Evolutionary conservation across 2,329 filamentous ascomycete genomes (phyloP).

Genomic region (Lecanosticta acicola): DNA sequence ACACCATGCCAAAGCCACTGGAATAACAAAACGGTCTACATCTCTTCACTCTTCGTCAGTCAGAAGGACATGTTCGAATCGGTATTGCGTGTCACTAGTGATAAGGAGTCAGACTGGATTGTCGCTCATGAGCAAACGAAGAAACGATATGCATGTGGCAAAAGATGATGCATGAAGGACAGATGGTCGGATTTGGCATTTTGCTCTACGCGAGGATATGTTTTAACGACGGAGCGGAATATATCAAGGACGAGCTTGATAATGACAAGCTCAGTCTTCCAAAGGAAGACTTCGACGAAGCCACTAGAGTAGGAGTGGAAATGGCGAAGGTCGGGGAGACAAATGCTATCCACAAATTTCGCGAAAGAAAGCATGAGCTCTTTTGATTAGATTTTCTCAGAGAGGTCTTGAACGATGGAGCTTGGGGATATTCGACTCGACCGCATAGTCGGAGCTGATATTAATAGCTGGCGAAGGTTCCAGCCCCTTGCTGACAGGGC

Average conservation of each 20-base stretch:
- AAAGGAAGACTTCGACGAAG: slow-evolving; percentile 54
- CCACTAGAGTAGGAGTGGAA: slow-evolving; percentile 47
- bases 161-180: slow-evolving; percentile 41
- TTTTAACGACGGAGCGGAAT: slow-evolving; percentile 26
- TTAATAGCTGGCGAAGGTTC: too few species aligned
- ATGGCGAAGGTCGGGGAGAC: slow-evolving; percentile 6
- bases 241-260: slow-evolving; percentile 39
- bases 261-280: slow-evolving; percentile 54
- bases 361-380: too few species aligned
- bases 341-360: too few species aligned
- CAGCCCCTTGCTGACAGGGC: too few species aligned
- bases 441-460: too few species aligned
- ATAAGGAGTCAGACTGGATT: slow-evolving; percentile 55
- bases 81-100: slow-evolving; percentile 53
- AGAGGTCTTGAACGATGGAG: too few species aligned
- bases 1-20: slow-evolving; percentile 29
- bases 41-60: slow-evolving; percentile 52
- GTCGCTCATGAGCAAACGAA: slow-evolving; percentile 45
- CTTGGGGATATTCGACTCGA: too few species aligned
- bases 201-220: slow-evolving; percentile 55
- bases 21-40: slow-evolving; percentile 46
- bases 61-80: slow-evolving; percentile 61
- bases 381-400: too few species aligned
- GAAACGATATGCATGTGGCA: slow-evolving; percentile 47
- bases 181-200: slow-evolving; percentile 43